phyloP scores from a whole-genome alignment of 2,329 filamentous ascomycete genomes.

The Colletotrichum gloeosporioides region DNA sequence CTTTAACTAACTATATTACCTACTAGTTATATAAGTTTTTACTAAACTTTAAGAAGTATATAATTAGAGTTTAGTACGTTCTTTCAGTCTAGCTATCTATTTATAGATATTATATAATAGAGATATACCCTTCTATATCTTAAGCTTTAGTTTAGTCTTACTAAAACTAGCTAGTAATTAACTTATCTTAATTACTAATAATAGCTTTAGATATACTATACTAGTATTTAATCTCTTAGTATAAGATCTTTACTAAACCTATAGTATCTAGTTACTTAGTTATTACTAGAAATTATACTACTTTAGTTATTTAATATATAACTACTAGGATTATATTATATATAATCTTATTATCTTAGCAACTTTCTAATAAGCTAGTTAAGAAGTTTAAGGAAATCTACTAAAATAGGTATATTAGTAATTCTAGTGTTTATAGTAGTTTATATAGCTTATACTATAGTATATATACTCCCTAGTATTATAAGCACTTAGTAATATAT shows the following conservation, averaged over 20 bases:
- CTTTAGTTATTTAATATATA: not conserved
- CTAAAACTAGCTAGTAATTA: too few relatives aligned
- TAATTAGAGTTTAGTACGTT: accelerated
- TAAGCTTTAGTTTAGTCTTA: too few relatives aligned
- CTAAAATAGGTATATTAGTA: not conserved
- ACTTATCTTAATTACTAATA: too few relatives aligned
- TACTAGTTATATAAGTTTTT: too few relatives aligned
- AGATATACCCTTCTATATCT: too few relatives aligned
- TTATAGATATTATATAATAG: too few relatives aligned
- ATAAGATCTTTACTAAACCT: accelerated
- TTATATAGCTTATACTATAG: not conserved
- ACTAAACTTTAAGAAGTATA: too few relatives aligned
- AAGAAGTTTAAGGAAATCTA: not conserved
- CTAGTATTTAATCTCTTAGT: too few relatives aligned
- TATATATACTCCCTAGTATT: not conserved
- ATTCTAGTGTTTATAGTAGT: not conserved
- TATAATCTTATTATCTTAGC: not conserved
- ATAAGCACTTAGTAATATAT: not conserved
- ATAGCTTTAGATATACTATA: too few relatives aligned
- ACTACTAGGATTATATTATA: not conserved
- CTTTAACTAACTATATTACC: too few relatives aligned
- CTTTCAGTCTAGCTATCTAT: too few relatives aligned
- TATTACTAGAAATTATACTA: not conserved
- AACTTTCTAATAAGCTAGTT: not conserved
- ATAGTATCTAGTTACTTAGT: too few relatives aligned